Base-by-base conservation (phyloP, 768 basidiomycete species). In the Nevesoporus exiguus region DNA sequence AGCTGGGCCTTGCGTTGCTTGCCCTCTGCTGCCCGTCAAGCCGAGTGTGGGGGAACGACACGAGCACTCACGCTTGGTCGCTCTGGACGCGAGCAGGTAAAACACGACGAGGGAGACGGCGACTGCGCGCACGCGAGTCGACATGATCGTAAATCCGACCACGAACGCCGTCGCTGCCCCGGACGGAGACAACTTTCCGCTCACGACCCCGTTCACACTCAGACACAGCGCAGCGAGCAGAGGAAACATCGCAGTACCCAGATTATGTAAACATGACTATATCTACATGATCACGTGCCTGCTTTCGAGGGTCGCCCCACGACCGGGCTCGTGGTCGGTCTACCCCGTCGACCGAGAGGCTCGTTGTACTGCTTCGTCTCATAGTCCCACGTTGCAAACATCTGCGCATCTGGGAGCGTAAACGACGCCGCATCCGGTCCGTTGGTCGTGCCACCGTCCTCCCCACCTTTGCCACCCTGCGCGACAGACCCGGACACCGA, bases 141-240 rank as follows among this genome's bases (percentile, higher is more conserved):
- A 77, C 69, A 98, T 77, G 66, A 85, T 83, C 6, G 79, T 61
- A 66, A 87, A 85, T 4, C 93, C 94, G 8, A 92, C 83, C 4
- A 83, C 51, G 62, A 88, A 85, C 5, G 93, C 94, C 0, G 89
- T 83, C 6, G 80, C 52, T 2, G 92, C 90, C 19, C 93, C 95
- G 30, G 81, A 82, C 0, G 78, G 77, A 1, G 90, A 90, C 10
- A 98, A 77, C 0, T 91, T 93, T 49, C 82, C 78, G 53, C 85
- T 88, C 15, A 80, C 80, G 10, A 80, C 73, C 4, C 94, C 94
- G 73, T 92, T 89, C 0, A 75, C 59, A 30, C 83, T 80, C 17
- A 93, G 76, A 3, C 80, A 64, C 1, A 76, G 61, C 0, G 88
- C 80, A n/a, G n/a, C n/a, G n/a, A n/a, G n/a, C n/a, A n/a, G n/a